Base-by-base conservation (phyloP, 1,284 basidiomycete genomes). In the Athelia psychrophila region DNA sequence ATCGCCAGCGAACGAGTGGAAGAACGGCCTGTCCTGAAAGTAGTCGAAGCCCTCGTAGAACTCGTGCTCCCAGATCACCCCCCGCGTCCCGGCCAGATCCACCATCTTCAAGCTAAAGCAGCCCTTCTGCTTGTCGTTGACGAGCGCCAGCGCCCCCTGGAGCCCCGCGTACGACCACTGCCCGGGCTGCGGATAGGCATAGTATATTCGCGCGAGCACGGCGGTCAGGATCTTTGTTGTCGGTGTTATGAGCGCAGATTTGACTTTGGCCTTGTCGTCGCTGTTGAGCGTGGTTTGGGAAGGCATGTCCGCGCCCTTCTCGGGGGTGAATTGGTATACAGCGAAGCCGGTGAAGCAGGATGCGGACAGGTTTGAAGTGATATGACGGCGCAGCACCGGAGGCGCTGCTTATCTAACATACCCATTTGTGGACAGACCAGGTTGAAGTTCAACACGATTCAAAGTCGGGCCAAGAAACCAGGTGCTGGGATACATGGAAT, bases 21-120 rank as follows among this genome's bases (percentile, higher is more conserved):
- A 98, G 79, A 89, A 97, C 2, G 90, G 82, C 57, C 95, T 80
- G 66, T 98, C 96, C 64, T 91, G 82, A 64, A 85, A 79, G 68
- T 94, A 94, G 55, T 90, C 84, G 56, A 97, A 85, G 44, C 86
- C 86, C 35, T 91, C 82, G 59, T 95, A 97, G 2, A 98, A 70
- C 66, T 97, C 95, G 61, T 98, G 93, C 57, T 95, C 87, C 96
- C 96, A 99, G 42, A 95, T 84, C 25, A 95, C 81, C 10, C 94
- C 95, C 48, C 92, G 74, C 1, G 90, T 93, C 13, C 93, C 91
- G 62, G 76, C 73, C 24, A 95, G 65, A 68, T 96, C 94, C 2
- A 97, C 88, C 45, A 97, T 73, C 63, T 84, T 83, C 64, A 95
- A 83, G 64, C 78, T 79, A 44, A 85, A 76, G 3, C 78, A 77